Evolutionary conservation across 371 early-diverging fungal species (phyloP), one percentile per base, ranked within the genome.

Genomic region (Rhizopus arrhizus): DNA sequence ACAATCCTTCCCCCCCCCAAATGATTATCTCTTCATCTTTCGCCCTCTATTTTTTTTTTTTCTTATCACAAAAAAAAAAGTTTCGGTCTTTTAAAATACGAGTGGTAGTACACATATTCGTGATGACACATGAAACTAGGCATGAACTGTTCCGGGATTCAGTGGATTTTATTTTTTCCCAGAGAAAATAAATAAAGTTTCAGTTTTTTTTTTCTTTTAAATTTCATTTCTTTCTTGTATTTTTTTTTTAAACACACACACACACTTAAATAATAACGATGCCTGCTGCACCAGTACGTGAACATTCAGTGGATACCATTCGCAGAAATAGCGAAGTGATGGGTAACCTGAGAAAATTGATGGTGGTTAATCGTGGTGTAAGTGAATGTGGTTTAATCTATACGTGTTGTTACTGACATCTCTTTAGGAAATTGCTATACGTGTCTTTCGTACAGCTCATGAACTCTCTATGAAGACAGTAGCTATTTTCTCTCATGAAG

Each of bases 391-490:
- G 2, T 22, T 22, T 4, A 5, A 29, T 38, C 33, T 12, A 22
- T 34, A 13, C 49, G 32, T 42, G 11, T 29, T 31, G 53, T 50
- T 16, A 42, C 16, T 32, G 32, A 4, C 5, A 4, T 41, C 51
- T 5, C 8, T 41, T 7, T 71, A 86, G 80, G 95, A 97, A 82
- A 97, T 97, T 61, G 92, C 96, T 54, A 90, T 95, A 69, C 87
- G 98, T 45, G 85, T 94, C 64, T 91, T 93, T 67, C 90, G 96
- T 57, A 91, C 95, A 6, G 95, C 94, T 1, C 92, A 93, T 67
- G 93, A 95, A 75, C 83, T 96, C 34, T 91, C 95, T 51, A 85
- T 95, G 86, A 85, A 82, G 56, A 91, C 96, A 40, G 89, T 97
- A 4, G 91, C 95, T 40, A 82, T 97, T 56, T 96, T 90, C 74